Evolutionary conservation across 176 grass and related monocot species (phyloP), one percentile per base, ranked within the genome.

Genomic region (Dactylis glomerata): DNA sequence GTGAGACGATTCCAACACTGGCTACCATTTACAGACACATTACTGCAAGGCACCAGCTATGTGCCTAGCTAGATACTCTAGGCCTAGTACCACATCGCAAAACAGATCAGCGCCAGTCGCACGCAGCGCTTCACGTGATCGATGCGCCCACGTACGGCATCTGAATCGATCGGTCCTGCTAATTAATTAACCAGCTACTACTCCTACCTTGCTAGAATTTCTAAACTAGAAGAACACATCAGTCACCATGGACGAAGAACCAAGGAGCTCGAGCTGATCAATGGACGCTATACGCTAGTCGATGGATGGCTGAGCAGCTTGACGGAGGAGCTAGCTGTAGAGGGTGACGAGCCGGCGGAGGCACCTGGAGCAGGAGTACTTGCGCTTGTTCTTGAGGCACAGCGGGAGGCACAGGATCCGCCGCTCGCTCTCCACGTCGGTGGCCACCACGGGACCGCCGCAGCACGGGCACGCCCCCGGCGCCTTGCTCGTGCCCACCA

Each of bases 351-450:
- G 89, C 54, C 89, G 91, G 31, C 93, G 87, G 40, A 91, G 77
- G 76, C 95, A 98, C 27, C 65, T 33, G 73, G 68, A 66, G 89
- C 95, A 98, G 66, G 91, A 90, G 89, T 86, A 98, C 71, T 86
- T 93, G 78, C 89, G 87, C 84, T 91, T 98, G 80, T 20, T 93
- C 92, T 92, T 90, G 67, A 88, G 22, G 84, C 91, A 95, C 12
- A 98, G 77, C 10, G 92, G 92, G 4, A 98, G 91, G 91, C 92
- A 90, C 0, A 89, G 80, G 82, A 98, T 49, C 52, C 87, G 86
- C 6, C 91, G 80, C 36, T 81, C 79, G 45, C 36, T 88, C 87
- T 98, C 89, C 8, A 98, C 85, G 78, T 98, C 91, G 5, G 87
- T 88, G 0, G 93, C 91, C 67, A 92, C 81, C 84, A 98, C 95